Conservation (phyloP, 2,329 filamentous ascomycete species). For the Ilyonectria destructans region DNA sequence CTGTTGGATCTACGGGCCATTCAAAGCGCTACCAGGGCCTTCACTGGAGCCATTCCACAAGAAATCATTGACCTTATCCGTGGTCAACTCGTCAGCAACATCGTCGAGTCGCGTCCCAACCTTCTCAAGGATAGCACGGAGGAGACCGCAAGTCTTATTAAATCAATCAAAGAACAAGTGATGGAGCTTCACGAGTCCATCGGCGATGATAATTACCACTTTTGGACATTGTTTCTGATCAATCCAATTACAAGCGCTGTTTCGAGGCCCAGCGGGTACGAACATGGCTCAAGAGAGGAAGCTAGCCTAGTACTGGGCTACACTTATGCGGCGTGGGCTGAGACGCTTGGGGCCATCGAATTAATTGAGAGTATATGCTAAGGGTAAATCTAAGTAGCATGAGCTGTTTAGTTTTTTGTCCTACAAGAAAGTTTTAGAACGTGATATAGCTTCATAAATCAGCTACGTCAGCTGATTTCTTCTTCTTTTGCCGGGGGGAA, state of each 20-base stretch:
- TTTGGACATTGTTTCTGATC: conserved; percentile 39
- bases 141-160: conserved; percentile 8
- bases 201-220: conserved; percentile 36
- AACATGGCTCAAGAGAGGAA: conserved; percentile 30
- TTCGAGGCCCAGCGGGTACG: conserved; percentile 27
- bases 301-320: conserved; percentile 34
- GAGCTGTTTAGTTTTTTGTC: no score
- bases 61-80: conserved; percentile 46
- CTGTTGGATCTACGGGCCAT: conserved; percentile 44
- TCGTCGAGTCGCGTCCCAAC: conserved; percentile 12
- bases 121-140: conserved; percentile 21
- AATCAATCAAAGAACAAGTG: conserved; percentile 38
- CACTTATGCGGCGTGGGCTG: conserved; percentile 37
- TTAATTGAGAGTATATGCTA: conserved; percentile 13
- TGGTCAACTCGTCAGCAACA: conserved; percentile 31
- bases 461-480: no score
- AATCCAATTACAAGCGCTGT: conserved; percentile 7
- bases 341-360: conserved; percentile 37
- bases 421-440: no score
- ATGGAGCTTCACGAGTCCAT: conserved; percentile 29
- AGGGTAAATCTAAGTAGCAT: neutral
- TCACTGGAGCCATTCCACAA: conserved; percentile 22
- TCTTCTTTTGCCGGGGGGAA: no score
- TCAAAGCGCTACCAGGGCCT: conserved; percentile 34
- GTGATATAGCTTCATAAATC: no score